Conservation (phyloP, 2,329 filamentous ascomycete species). For the Fonsecaea nubica region DNA sequence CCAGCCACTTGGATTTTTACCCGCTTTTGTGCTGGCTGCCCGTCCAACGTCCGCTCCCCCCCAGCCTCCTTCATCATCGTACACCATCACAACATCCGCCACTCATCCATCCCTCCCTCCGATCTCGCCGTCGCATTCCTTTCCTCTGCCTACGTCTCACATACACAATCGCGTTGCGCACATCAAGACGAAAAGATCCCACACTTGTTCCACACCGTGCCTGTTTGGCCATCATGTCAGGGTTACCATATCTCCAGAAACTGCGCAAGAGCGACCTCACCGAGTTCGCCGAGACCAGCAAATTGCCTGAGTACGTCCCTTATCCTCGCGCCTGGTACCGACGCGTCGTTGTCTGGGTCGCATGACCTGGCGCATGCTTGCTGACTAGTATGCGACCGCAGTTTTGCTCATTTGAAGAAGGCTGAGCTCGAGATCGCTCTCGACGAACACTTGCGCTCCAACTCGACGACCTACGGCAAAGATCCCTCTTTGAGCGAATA, state of each 20-base stretch:
- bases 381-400: conserved; percentile 38
- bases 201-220: not conserved
- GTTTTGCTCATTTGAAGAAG: conserved; percentile 36
- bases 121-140: conserved; percentile 15
- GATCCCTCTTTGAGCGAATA: conserved; percentile 74
- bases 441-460: conserved; percentile 73
- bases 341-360: conserved; percentile 30
- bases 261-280: conserved; percentile 83
- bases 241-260: conserved; percentile 73
- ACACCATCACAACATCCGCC: conserved; percentile 3
- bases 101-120: conserved; percentile 2
- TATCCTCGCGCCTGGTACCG: not conserved
- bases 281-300: conserved; percentile 69
- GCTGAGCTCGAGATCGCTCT: conserved; percentile 70
- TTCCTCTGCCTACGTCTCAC: conserved; percentile 8
- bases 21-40: conserved; percentile 5
- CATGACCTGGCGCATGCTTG: conserved; percentile 25
- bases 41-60: conserved; percentile 5
- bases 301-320: conserved; percentile 67
- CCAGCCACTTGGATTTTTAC: conserved; percentile 33
- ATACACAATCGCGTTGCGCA: conserved; percentile 1
- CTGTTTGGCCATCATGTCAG: conserved; percentile 62
- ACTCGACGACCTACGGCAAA: conserved; percentile 68
- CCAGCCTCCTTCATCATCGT: conserved; percentile 28
- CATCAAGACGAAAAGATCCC: not conserved